phyloP scores from a whole-genome alignment of 2,329 filamentous ascomycete species.

The Cladobotryum mycophilum region DNA sequence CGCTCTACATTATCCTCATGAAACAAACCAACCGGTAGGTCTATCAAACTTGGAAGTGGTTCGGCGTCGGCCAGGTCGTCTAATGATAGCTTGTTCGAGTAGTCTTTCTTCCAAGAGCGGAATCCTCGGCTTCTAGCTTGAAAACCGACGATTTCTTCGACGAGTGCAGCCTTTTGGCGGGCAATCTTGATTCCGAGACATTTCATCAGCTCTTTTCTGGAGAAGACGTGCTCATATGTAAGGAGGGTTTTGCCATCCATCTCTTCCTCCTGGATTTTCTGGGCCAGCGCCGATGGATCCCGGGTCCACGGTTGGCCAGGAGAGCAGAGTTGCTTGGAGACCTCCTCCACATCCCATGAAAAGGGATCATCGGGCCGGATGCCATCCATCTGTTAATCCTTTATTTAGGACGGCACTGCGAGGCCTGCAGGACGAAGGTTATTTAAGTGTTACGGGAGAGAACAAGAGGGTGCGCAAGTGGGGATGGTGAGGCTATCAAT shows the following conservation, averaged over 20 bases:
- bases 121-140: conserved; percentile 47
- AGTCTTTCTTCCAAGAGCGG: conserved; percentile 22
- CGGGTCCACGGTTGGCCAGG: conserved; percentile 42
- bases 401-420: conserved; percentile 3
- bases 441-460: neutral
- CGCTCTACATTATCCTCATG: too few species aligned
- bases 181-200: conserved; percentile 52
- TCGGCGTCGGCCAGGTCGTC: too few species aligned
- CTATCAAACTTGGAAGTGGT: too few species aligned
- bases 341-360: conserved; percentile 62
- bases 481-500: too few species aligned
- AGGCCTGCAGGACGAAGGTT: conserved; percentile 3
- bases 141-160: conserved; percentile 52
- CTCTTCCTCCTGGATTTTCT: conserved; percentile 52
- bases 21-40: too few species aligned
- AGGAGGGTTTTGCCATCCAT: conserved; percentile 62
- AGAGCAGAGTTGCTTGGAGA: conserved; percentile 61
- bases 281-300: conserved; percentile 46
- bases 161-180: conserved; percentile 52
- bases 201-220: conserved; percentile 42
- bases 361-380: conserved; percentile 56
- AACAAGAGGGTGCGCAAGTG: neutral
- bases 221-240: conserved; percentile 44
- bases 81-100: too few species aligned
- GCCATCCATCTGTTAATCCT: conserved; percentile 21